These are phyloP conservation scores for Penicillium sp. DNA, from an alignment of 2,329 filamentous ascomycete genomes.

Conservation along the genomic window DNA sequence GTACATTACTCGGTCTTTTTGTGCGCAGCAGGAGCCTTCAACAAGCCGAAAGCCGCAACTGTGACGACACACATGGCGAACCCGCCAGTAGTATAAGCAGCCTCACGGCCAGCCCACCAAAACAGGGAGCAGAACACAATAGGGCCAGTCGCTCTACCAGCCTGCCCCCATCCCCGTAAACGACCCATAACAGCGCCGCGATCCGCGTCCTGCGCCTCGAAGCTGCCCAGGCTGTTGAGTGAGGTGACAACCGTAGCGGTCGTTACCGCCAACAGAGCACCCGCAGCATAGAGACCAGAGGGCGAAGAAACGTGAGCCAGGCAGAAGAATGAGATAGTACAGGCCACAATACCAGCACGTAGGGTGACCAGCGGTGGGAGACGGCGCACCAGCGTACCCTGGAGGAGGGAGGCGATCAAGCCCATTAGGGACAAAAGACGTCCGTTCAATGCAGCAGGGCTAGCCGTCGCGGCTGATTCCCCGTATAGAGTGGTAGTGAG, in stretches of 20 bases:
- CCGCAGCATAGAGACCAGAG: conserved; percentile 66
- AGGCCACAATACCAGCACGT: conserved; percentile 67
- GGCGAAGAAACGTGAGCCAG: conserved; percentile 63
- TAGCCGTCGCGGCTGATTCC: conserved; percentile 47
- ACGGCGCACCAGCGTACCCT: conserved; percentile 81
- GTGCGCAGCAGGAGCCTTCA: conserved; percentile 53
- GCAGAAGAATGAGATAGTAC: conserved; percentile 69
- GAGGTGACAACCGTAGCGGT: conserved; percentile 92
- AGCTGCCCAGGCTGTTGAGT: conserved; percentile 80
- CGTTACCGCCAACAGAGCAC: conserved; percentile 75
- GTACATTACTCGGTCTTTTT: conserved; percentile 1
- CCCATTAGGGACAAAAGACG: conserved; percentile 83
- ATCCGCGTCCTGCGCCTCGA: conserved; percentile 72
- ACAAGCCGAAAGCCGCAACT: conserved; percentile 58
- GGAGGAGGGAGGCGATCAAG: conserved; percentile 79
- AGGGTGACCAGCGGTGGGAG: conserved; percentile 73
- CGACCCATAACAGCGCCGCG: conserved; percentile 79
- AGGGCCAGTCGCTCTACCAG: conserved; percentile 77
- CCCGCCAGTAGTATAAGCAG: conserved; percentile 73
- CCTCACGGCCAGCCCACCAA: conserved; percentile 91
- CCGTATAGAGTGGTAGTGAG: conserved; percentile 92
- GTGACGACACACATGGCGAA: conserved; percentile 69
- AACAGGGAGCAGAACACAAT: conserved; percentile 89
- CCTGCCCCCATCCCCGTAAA: conserved; percentile 71
- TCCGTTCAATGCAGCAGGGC: conserved; percentile 64